Evolutionary conservation across 441 rosid species (phyloP).

Genomic region (Bocquillonia castaneifolia): DNA sequence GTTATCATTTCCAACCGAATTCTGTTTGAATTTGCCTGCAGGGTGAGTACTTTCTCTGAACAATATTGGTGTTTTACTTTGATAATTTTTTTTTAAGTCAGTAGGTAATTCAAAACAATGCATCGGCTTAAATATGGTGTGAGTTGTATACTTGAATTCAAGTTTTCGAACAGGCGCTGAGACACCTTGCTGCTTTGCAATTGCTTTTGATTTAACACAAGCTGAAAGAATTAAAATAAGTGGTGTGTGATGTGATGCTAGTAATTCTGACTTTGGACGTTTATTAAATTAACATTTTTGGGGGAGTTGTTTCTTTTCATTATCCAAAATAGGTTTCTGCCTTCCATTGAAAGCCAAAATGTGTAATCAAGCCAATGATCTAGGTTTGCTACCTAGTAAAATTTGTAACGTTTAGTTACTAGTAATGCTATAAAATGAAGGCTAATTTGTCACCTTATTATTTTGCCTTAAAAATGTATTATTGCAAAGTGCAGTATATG

Average conservation of each 20-base stretch:
- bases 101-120: neutral
- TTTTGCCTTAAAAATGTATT: neutral
- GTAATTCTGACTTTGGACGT: neutral
- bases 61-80: neutral
- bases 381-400: neutral
- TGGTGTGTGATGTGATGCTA: neutral
- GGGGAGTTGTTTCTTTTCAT: neutral
- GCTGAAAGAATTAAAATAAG: neutral
- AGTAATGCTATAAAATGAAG: neutral
- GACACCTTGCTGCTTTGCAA: neutral
- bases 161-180: conserved; percentile 1
- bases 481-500: neutral
- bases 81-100: neutral
- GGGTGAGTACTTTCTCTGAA: conserved; percentile 36
- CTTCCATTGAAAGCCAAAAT: neutral
- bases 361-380: neutral
- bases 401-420: too few relatives aligned
- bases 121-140: neutral
- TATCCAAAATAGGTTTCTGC: neutral
- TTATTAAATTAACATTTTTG: neutral
- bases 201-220: neutral
- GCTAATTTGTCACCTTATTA: neutral
- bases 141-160: neutral
- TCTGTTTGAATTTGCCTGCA: conserved; percentile 36
- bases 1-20: conserved; percentile 41